Evolutionary conservation across 345 rosid genomes (phyloP).

Genomic region (Hirschfeldia incana): DNA sequence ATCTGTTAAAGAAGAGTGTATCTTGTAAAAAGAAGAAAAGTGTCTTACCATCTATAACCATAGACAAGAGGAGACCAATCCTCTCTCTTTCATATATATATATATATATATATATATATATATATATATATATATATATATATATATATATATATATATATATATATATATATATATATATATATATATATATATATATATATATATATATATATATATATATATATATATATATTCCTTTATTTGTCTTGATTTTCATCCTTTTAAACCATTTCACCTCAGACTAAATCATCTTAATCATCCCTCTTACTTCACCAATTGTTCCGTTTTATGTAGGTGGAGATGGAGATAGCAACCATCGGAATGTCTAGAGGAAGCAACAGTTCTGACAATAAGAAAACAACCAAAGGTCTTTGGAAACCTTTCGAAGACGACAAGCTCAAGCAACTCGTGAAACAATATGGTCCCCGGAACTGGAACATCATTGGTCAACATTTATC

Average conservation of each 20-base stretch:
- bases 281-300: slow-evolving; percentile 12
- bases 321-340: slow-evolving; percentile 16
- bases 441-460: slow-evolving; percentile 50
- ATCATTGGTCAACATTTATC: slow-evolving; percentile 54
- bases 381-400: slow-evolving; percentile 37
- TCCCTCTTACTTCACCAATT: slow-evolving; percentile 9
- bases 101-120: too few relatives aligned
- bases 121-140: too few relatives aligned
- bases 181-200: too few relatives aligned
- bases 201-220: too few relatives aligned
- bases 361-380: slow-evolving; percentile 42
- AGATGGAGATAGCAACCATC: slow-evolving; percentile 38
- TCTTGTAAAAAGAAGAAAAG: slow-evolving; percentile 45
- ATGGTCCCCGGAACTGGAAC: slow-evolving; percentile 63
- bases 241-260: neutral
- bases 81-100: neutral
- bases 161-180: too few relatives aligned
- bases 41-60: slow-evolving; percentile 49
- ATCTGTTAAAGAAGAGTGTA: slow-evolving; percentile 11
- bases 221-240: too few relatives aligned
- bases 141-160: too few relatives aligned
- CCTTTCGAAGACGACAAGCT: slow-evolving; percentile 62
- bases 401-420: slow-evolving; percentile 60
- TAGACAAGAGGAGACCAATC: slow-evolving; percentile 14
- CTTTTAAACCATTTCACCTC: slow-evolving; percentile 31